These are phyloP conservation scores for Xerocomellus amylosporus DNA, from an alignment of 768 basidiomycete species.

Conservation along the genomic window DNA sequence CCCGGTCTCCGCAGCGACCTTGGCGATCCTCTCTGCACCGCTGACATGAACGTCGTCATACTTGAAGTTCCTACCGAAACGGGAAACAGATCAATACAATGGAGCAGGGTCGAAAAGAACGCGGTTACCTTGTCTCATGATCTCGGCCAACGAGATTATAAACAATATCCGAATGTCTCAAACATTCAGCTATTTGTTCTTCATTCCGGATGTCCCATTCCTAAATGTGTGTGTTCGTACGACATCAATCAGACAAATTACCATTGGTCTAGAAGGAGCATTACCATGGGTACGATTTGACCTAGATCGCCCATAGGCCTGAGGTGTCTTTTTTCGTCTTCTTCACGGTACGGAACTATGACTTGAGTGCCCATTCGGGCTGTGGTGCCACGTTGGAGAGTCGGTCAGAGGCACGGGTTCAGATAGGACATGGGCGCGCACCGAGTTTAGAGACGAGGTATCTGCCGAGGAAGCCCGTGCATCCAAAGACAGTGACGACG, in stretches of 20 bases:
- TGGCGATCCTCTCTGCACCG: conserved; percentile 85
- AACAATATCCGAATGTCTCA: conserved; percentile 93
- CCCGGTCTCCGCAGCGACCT: conserved; percentile 69
- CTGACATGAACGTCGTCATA: conserved; percentile 76
- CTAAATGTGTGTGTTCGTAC: conserved; percentile 39
- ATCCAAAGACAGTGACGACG: conserved; percentile 94
- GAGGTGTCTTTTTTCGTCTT: conserved; percentile 86
- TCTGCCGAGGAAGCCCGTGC: conserved; percentile 91
- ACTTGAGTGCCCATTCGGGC: conserved; percentile 93
- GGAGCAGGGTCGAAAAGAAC: conserved; percentile 10
- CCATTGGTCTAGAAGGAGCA: conserved; percentile 16
- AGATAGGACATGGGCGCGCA: conserved; percentile 31
- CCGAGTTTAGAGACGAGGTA: conserved; percentile 94
- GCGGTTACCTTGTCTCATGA: conserved; percentile 86
- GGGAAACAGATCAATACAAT: conserved; percentile 8
- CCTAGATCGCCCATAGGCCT: conserved; percentile 96
- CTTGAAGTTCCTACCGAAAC: conserved; percentile 72
- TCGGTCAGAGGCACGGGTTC: background rate
- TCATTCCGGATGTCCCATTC: conserved; percentile 96
- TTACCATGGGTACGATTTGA: conserved; percentile 91
- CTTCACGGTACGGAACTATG: conserved; percentile 91
- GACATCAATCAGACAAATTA: conserved; percentile 28
- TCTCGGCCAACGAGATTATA: conserved; percentile 95
- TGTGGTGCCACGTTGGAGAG: conserved; percentile 35
- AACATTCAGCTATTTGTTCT: conserved; percentile 87